phyloP scores from a whole-genome alignment of 2,329 filamentous ascomycete species.

The Aspergillus piperis region DNA sequence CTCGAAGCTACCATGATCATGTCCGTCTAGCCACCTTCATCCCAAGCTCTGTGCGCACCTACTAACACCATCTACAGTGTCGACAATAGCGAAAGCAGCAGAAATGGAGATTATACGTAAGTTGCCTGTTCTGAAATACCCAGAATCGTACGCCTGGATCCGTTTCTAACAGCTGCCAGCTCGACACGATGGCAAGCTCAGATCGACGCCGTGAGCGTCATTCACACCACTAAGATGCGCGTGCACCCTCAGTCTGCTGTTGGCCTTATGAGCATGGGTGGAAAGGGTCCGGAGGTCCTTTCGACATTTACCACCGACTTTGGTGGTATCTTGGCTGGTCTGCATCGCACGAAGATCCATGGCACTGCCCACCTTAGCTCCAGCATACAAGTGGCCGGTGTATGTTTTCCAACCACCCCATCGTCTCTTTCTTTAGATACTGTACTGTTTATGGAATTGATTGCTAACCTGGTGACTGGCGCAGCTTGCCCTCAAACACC shows the following conservation, averaged over 20 bases:
- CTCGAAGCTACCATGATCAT: conserved; percentile 99
- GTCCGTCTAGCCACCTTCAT: conserved; percentile 33
- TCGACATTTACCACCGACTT: conserved; percentile 95
- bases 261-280: conserved; percentile 98
- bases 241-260: conserved; percentile 96
- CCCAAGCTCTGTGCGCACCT: conserved; percentile 14
- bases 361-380: conserved; percentile 87
- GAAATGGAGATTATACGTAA: conserved; percentile 86
- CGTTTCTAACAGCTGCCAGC: conserved; percentile 52
- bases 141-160: conserved; percentile 13
- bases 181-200: conserved; percentile 96
- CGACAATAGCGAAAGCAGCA: conserved; percentile 98
- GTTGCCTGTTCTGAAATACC: conserved; percentile 18
- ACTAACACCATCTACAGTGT: conserved; percentile 57
- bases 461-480: conserved; percentile 14
- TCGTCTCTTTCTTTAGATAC: background rate
- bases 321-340: conserved; percentile 88
- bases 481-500: conserved; percentile 93
- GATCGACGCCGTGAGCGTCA: conserved; percentile 88
- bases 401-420: conserved; percentile 52
- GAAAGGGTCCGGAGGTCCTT: conserved; percentile 93
- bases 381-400: conserved; percentile 90
- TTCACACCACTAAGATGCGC: conserved; percentile 94
- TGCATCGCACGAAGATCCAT: conserved; percentile 92
- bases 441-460: background rate